Evolutionary conservation across 768 basidiomycete genomes (phyloP).

Genomic region (Mycena amicta): DNA sequence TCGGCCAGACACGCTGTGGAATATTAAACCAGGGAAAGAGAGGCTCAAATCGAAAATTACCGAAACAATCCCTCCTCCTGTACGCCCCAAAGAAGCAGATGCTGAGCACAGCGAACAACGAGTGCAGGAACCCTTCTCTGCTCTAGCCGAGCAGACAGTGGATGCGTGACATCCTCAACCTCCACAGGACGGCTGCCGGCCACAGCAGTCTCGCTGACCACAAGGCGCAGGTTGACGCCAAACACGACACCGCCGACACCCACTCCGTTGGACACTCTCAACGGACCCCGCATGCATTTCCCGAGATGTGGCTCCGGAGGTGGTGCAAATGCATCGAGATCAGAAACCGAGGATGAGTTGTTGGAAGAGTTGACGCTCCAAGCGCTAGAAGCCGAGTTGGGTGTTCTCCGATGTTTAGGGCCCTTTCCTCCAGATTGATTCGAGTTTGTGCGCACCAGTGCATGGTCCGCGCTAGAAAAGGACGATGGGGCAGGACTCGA

Average conservation of each 20-base stretch:
- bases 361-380: slow-evolving; percentile 54
- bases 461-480: slow-evolving; percentile 36
- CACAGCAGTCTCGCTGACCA: slow-evolving; percentile 60
- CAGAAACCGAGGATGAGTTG: slow-evolving; percentile 47
- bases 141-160: slow-evolving; percentile 44
- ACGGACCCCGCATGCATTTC: slow-evolving; percentile 54
- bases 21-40: slow-evolving; percentile 12
- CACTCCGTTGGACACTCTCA: slow-evolving; percentile 36
- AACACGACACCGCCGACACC: slow-evolving; percentile 64
- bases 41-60: slow-evolving; percentile 42
- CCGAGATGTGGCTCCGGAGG: slow-evolving; percentile 57
- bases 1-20: slow-evolving; percentile 74
- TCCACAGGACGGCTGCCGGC: slow-evolving; percentile 26
- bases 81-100: slow-evolving; percentile 79
- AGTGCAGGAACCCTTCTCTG: slow-evolving; percentile 67
- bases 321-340: slow-evolving; percentile 47
- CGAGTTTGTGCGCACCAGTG: slow-evolving; percentile 41
- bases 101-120: slow-evolving; percentile 81
- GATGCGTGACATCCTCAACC: slow-evolving; percentile 18
- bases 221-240: slow-evolving; percentile 56
- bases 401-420: slow-evolving; percentile 53
- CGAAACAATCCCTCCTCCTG: slow-evolving; percentile 87
- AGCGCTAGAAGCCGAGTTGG: slow-evolving; percentile 61
- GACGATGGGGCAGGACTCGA: slow-evolving; percentile 46
- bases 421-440: slow-evolving; percentile 38